A percentile compares a stretch with the other conserved stretches of the same genome.
phyloP scores from a whole-genome alignment of 306 rosid genomes.

The Sindora glabra region DNA sequence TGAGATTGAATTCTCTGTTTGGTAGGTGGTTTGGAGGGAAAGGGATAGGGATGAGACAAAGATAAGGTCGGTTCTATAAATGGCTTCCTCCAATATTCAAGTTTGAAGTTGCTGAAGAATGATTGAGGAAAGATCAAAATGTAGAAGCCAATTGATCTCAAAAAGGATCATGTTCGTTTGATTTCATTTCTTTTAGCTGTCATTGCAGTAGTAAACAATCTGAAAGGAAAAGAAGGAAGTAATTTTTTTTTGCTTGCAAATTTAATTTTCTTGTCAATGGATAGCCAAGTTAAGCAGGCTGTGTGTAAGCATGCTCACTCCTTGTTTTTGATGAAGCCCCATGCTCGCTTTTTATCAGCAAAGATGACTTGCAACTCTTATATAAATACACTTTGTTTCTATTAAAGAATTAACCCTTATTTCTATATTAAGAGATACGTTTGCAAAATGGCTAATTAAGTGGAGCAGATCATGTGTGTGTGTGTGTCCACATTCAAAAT shows the following conservation, averaged over 20 bases:
- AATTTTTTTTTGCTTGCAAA: constrained; percentile 22
- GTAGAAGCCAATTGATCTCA: constrained; percentile 32
- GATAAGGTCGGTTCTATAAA: background rate
- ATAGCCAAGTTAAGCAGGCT: constrained; percentile 38
- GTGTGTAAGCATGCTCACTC: constrained; percentile 21
- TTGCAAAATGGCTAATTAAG: background rate
- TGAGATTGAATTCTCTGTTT: constrained; percentile 21
- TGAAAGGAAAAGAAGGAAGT: constrained; percentile 33
- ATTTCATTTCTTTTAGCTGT: constrained; percentile 21
- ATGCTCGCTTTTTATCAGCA: constrained; percentile 23
- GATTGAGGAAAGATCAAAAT: no score
- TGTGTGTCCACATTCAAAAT: constrained; percentile 12
- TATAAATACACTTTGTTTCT: no score
- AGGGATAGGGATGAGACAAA: constrained; percentile 33
- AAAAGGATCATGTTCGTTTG: constrained; percentile 18
- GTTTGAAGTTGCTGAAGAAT: constrained; percentile 21
- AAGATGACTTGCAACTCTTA: constrained; percentile 10
- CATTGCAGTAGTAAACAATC: constrained; percentile 59
- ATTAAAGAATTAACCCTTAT: no score
- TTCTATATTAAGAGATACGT: constrained; percentile 1
- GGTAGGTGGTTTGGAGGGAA: constrained; percentile 65
- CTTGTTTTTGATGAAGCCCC: constrained; percentile 40
- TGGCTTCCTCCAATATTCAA: constrained; percentile 13
- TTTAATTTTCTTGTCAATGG: constrained; percentile 35
- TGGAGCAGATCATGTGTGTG: constrained; percentile 10